Percentiles rank a stretch among this genome's conserved stretches.
phyloP scores from a whole-genome alignment of 2,329 filamentous ascomycete genomes.

The Aspergillus japonicus region DNA sequence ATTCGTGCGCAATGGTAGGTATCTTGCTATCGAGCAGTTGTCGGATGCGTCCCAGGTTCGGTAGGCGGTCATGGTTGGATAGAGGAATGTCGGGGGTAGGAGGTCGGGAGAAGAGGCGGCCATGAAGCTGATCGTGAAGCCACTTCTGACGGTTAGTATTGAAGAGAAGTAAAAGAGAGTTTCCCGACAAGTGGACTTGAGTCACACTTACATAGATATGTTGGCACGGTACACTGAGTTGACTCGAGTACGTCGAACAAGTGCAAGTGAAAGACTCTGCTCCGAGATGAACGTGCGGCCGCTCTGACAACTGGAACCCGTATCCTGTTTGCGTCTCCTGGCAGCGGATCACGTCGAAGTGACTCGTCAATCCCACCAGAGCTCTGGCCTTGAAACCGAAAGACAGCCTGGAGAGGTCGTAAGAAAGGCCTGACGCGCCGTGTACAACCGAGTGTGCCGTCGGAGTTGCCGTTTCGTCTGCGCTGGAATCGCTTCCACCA shows the following conservation, averaged over 20 bases:
- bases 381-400: slow-evolving; percentile 32
- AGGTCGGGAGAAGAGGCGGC: slow-evolving; percentile 31
- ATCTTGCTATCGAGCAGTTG: slow-evolving; percentile 34
- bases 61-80: slow-evolving; percentile 32
- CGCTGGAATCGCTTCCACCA: slow-evolving; percentile 17
- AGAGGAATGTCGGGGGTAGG: slow-evolving; percentile 31
- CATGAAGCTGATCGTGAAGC: slow-evolving; percentile 43
- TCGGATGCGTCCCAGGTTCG: slow-evolving; percentile 31
- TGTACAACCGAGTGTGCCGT: slow-evolving; percentile 24
- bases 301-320: slow-evolving; percentile 40
- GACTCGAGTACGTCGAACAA: slow-evolving; percentile 34
- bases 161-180: background rate
- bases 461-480: slow-evolving; percentile 19
- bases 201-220: slow-evolving; percentile 43
- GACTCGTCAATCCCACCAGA: slow-evolving; percentile 33
- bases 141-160: slow-evolving; percentile 31
- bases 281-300: slow-evolving; percentile 34
- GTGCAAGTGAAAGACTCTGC: slow-evolving; percentile 34
- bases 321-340: slow-evolving; percentile 30
- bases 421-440: slow-evolving; percentile 36
- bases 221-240: slow-evolving; percentile 36
- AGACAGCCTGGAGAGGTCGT: slow-evolving; percentile 35
- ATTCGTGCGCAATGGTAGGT: slow-evolving; percentile 31
- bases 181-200: background rate
- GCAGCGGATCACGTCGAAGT: slow-evolving; percentile 38